Evolutionary conservation across 139 green algal genomes (phyloP).

Genomic region (Diplosphaera chodatii): DNA sequence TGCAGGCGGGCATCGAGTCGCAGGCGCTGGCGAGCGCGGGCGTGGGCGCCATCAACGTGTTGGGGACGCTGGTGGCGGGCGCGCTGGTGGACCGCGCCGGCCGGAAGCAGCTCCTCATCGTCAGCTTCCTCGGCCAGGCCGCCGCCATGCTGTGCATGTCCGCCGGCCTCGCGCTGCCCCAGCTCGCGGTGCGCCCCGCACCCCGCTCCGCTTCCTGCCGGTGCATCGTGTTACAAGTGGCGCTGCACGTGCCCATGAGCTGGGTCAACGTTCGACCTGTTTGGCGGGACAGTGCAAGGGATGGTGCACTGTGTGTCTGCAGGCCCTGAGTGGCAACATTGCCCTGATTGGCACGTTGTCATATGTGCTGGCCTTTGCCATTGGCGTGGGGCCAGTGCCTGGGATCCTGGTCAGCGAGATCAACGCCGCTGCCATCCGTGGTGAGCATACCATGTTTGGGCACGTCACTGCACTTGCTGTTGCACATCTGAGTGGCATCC

Average conservation of each 20-base stretch:
- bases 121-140: conserved; percentile 72
- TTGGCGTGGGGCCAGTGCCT: conserved; percentile 87
- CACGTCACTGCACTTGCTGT: too few relatives aligned
- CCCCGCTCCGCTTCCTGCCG: too few relatives aligned
- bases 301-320: too few relatives aligned
- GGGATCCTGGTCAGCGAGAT: conserved; percentile 90
- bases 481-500: too few relatives aligned
- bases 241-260: too few relatives aligned
- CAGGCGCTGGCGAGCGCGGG: conserved; percentile 79
- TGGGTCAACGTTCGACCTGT: too few relatives aligned
- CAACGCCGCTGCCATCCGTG: conserved; percentile 65
- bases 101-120: conserved; percentile 75
- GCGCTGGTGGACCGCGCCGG: conserved; percentile 75
- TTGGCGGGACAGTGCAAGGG: too few relatives aligned
- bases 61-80: conserved; percentile 74
- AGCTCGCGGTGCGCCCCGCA: conserved; percentile 32
- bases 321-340: conserved; percentile 33
- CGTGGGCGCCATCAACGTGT: conserved; percentile 84
- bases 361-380: conserved; percentile 87
- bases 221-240: too few relatives aligned
- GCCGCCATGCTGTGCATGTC: conserved; percentile 70
- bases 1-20: conserved; percentile 74
- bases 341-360: conserved; percentile 72
- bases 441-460: too few relatives aligned
- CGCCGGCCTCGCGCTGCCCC: conserved; percentile 58